Conservation (phyloP, 1,139 yeast species). For the Geotrichum siamense region DNA sequence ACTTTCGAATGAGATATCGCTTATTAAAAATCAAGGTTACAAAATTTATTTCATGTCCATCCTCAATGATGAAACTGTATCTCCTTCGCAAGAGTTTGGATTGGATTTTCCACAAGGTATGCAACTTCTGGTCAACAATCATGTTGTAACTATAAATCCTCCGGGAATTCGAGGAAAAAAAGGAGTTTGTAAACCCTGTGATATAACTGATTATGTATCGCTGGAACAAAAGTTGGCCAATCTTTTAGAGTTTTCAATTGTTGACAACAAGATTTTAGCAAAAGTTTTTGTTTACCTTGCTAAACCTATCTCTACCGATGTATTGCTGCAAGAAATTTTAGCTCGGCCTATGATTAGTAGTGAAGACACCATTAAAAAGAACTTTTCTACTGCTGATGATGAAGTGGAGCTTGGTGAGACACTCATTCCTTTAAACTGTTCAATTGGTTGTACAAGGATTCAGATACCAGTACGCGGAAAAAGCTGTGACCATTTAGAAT, state of each 20-base stretch:
- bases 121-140: constrained; percentile 4
- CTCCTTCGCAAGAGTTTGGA: background rate
- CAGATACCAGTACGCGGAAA: constrained; percentile 35
- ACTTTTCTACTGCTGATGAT: constrained; percentile 33
- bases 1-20: background rate
- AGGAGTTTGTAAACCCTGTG: constrained; percentile 38
- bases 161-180: constrained; percentile 34
- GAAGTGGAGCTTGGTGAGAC: constrained; percentile 36
- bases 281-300: constrained; percentile 30
- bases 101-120: constrained; percentile 5
- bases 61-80: background rate
- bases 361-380: constrained; percentile 26
- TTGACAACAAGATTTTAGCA: constrained; percentile 19
- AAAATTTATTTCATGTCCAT: constrained; percentile 9
- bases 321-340: constrained; percentile 27
- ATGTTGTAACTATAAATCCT: background rate
- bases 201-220: constrained; percentile 28
- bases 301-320: constrained; percentile 20
- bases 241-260: constrained; percentile 26
- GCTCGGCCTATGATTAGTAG: constrained; percentile 29
- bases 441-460: constrained; percentile 35
- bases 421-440: constrained; percentile 35
- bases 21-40: background rate
- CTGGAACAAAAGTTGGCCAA: constrained; percentile 19
- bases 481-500: constrained; percentile 38